These are phyloP conservation scores for Claviceps sp. DNA, from an alignment of 2,329 filamentous ascomycete genomes.

Conservation along the genomic window DNA sequence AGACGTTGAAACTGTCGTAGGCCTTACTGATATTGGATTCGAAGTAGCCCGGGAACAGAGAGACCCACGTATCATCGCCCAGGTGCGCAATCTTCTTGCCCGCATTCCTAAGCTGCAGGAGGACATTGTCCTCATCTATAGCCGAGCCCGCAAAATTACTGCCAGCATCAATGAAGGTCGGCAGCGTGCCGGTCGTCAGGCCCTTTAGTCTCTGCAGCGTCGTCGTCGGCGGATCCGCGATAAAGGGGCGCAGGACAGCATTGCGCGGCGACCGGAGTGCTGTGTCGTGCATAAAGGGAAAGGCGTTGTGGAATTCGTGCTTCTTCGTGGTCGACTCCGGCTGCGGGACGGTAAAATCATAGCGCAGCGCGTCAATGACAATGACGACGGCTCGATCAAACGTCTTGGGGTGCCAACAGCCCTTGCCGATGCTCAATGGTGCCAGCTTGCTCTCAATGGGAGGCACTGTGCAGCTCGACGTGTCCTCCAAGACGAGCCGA, in stretches of 20 bases:
- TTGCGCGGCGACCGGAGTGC: slow-evolving; percentile 61
- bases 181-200: slow-evolving; percentile 84
- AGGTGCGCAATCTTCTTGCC: slow-evolving; percentile 73
- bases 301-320: slow-evolving; percentile 65
- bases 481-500: slow-evolving; percentile 63
- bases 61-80: slow-evolving; percentile 96
- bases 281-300: slow-evolving; percentile 77
- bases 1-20: slow-evolving; percentile 97
- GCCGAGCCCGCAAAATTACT: slow-evolving; percentile 92
- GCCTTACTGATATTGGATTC: slow-evolving; percentile 71
- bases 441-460: slow-evolving; percentile 43
- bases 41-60: slow-evolving; percentile 88
- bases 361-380: slow-evolving; percentile 83
- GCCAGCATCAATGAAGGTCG: slow-evolving; percentile 86
- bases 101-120: slow-evolving; percentile 52
- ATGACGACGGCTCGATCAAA: slow-evolving; percentile 88
- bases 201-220: slow-evolving; percentile 89
- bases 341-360: slow-evolving; percentile 84
- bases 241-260: slow-evolving; percentile 85
- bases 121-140: slow-evolving; percentile 80
- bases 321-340: slow-evolving; percentile 19
- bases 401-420: slow-evolving; percentile 92
- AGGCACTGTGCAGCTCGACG: slow-evolving; percentile 54
- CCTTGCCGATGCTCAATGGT: slow-evolving; percentile 36
- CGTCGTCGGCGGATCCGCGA: slow-evolving; percentile 89